A percentile compares a stretch with the other conserved stretches of the same genome.
Conservation (phyloP, 495 filamentous ascomycete species). For the Elasticomyces elasticus region DNA sequence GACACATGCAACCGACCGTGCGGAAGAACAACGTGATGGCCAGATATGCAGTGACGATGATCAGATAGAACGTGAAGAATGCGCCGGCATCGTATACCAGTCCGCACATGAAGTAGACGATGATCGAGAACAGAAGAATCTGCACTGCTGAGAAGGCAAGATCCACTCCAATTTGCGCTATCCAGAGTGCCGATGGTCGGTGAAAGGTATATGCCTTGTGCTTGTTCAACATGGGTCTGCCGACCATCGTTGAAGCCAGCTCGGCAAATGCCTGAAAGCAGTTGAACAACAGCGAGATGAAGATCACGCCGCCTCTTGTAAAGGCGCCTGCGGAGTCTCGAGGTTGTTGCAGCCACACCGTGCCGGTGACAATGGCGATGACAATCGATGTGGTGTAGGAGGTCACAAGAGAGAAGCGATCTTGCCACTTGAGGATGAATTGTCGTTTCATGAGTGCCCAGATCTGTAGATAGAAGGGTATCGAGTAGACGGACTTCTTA, state of each 20-base stretch:
- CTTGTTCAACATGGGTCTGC: constrained; percentile 65
- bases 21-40: constrained; percentile 74
- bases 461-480: constrained; percentile 67
- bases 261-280: constrained; percentile 71
- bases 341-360: constrained; percentile 61
- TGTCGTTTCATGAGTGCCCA: constrained; percentile 78
- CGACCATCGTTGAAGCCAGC: constrained; percentile 60
- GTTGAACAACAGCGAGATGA: constrained; percentile 68
- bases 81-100: constrained; percentile 56
- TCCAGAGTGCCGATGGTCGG: constrained; percentile 65
- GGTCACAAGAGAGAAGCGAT: constrained; percentile 63
- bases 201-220: constrained; percentile 73
- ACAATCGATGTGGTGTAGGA: constrained; percentile 67
- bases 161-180: constrained; percentile 73
- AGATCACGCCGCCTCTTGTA: constrained; percentile 65
- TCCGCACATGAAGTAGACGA: constrained; percentile 73
- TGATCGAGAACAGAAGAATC: constrained; percentile 61
- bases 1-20: constrained; percentile 65
- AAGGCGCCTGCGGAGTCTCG: constrained; percentile 61
- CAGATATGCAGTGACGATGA: constrained; percentile 61
- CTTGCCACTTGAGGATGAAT: constrained; percentile 75
- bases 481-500: constrained; percentile 65
- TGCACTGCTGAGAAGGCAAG: constrained; percentile 56
- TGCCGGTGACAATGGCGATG: constrained; percentile 69
- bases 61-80: constrained; percentile 69